Conservation (phyloP, 495 filamentous ascomycete genomes). For the Tetracladium marchalianum region DNA sequence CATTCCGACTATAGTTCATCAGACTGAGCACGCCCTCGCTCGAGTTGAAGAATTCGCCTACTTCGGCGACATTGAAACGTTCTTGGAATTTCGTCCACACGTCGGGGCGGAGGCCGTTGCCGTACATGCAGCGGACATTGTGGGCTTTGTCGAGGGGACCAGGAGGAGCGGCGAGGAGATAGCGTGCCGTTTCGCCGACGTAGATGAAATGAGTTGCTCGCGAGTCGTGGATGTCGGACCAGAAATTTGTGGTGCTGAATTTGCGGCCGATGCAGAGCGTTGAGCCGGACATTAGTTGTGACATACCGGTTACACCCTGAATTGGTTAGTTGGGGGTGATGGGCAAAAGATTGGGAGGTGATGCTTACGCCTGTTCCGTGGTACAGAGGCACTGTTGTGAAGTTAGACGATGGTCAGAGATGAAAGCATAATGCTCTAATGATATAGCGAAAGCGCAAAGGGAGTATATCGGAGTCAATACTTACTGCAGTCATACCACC, state of each 20-base stretch:
- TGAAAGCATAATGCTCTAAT: too few species aligned
- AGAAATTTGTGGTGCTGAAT: slow-evolving; percentile 65
- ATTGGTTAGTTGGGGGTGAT: too few species aligned
- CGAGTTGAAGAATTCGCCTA: slow-evolving; percentile 58
- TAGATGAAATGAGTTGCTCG: slow-evolving; percentile 64
- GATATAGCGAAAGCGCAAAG: too few species aligned
- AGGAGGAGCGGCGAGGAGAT: slow-evolving; percentile 60
- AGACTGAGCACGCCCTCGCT: slow-evolving; percentile 53
- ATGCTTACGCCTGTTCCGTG: slow-evolving; percentile 52
- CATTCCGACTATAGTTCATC: slow-evolving; percentile 47
- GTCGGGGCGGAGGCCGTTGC: slow-evolving; percentile 70
- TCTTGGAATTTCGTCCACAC: slow-evolving; percentile 63
- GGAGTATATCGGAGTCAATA: too few species aligned
- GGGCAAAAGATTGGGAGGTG: too few species aligned
- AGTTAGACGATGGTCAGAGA: too few species aligned
- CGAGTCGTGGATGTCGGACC: slow-evolving; percentile 62
- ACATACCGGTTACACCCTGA: slow-evolving; percentile 31
- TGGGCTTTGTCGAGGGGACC: slow-evolving; percentile 55
- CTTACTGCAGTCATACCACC: slow-evolving; percentile 58
- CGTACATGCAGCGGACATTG: slow-evolving; percentile 56
- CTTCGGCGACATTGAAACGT: slow-evolving; percentile 48
- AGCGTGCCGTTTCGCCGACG: slow-evolving; percentile 74
- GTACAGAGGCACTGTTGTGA: slow-evolving; percentile 52
- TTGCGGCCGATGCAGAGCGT: slow-evolving; percentile 58
- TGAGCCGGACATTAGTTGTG: slow-evolving; percentile 44